phyloP scores from a whole-genome alignment of 1,284 basidiomycete species.

The Trichosporon sp. region DNA sequence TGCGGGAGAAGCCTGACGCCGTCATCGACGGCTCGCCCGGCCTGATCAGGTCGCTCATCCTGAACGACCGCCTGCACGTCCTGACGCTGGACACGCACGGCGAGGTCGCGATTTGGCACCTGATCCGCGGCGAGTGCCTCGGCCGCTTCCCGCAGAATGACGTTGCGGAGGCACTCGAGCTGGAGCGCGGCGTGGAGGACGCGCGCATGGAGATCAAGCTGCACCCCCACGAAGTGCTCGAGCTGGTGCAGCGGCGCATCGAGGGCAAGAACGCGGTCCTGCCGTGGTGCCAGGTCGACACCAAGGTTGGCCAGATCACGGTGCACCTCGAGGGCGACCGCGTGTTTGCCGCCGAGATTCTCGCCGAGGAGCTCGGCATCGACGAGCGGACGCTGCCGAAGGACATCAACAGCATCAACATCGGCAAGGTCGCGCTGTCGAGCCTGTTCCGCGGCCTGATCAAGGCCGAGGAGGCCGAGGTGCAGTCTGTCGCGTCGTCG shows the following conservation, averaged over 20 bases:
- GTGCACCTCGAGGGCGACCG: slow-evolving; percentile 76
- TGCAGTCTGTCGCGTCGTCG: slow-evolving; percentile 14
- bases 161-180: slow-evolving; percentile 56
- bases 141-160: slow-evolving; percentile 67
- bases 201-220: slow-evolving; percentile 46
- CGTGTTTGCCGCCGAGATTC: slow-evolving; percentile 92
- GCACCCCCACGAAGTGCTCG: slow-evolving; percentile 63
- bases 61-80: slow-evolving; percentile 89
- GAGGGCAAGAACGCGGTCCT: slow-evolving; percentile 85
- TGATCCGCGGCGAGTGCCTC: slow-evolving; percentile 70
- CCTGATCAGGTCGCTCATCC: slow-evolving; percentile 71
- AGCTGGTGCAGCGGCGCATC: slow-evolving; percentile 77
- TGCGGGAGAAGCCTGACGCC: slow-evolving; percentile 61
- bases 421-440: slow-evolving; percentile 49
- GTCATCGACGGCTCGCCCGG: slow-evolving; percentile 74
- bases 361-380: slow-evolving; percentile 81
- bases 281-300: slow-evolving; percentile 85
- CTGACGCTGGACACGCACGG: slow-evolving; percentile 84
- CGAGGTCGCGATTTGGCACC: slow-evolving; percentile 85
- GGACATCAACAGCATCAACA: slow-evolving; percentile 63
- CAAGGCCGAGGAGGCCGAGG: slow-evolving; percentile 45
- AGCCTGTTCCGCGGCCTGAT: slow-evolving; percentile 48
- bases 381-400: slow-evolving; percentile 58
- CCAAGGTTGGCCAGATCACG: slow-evolving; percentile 78
- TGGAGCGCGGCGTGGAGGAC: slow-evolving; percentile 34